These are phyloP conservation scores for Calonectria multiphialidica DNA, from an alignment of 2,329 filamentous ascomycete species.

Conservation along the genomic window DNA sequence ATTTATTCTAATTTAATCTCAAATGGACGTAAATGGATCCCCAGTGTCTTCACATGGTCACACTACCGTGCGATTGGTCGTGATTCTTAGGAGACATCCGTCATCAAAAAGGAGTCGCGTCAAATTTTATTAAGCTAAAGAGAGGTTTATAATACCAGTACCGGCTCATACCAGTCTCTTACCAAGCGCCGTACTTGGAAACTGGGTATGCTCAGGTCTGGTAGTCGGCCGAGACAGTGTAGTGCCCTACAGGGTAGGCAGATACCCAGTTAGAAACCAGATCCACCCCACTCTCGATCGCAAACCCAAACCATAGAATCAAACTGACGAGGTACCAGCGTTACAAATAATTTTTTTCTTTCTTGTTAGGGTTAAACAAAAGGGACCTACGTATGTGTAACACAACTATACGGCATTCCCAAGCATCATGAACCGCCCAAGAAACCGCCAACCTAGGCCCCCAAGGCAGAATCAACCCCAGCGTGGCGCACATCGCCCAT, in stretches of 20 bases:
- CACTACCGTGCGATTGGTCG: too few relatives aligned
- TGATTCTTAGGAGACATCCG: too few relatives aligned
- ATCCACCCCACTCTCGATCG: neutral
- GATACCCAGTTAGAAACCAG: neutral
- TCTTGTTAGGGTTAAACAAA: neutral
- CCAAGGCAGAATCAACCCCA: conserved; percentile 36
- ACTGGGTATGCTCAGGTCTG: too few relatives aligned
- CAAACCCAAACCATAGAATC: neutral
- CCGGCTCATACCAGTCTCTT: neutral
- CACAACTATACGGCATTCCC: neutral
- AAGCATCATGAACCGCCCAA: conserved; percentile 46
- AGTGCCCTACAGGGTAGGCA: neutral
- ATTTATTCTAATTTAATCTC: neutral
- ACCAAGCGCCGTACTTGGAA: too few relatives aligned
- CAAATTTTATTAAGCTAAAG: too few relatives aligned
- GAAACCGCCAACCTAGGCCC: conserved; percentile 48
- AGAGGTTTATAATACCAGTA: neutral
- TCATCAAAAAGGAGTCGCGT: too few relatives aligned
- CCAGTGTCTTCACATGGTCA: too few relatives aligned
- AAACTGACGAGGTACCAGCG: neutral
- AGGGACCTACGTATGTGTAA: neutral
- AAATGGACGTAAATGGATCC: too few relatives aligned
- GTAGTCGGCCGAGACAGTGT: too few relatives aligned
- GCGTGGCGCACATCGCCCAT: conserved; percentile 29
- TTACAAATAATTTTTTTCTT: neutral